Percentiles rank a stretch among this genome's conserved stretches.
Evolutionary conservation across 2,329 filamentous ascomycete genomes (phyloP).

Genomic region (Pseudogymnoascus sp.): DNA sequence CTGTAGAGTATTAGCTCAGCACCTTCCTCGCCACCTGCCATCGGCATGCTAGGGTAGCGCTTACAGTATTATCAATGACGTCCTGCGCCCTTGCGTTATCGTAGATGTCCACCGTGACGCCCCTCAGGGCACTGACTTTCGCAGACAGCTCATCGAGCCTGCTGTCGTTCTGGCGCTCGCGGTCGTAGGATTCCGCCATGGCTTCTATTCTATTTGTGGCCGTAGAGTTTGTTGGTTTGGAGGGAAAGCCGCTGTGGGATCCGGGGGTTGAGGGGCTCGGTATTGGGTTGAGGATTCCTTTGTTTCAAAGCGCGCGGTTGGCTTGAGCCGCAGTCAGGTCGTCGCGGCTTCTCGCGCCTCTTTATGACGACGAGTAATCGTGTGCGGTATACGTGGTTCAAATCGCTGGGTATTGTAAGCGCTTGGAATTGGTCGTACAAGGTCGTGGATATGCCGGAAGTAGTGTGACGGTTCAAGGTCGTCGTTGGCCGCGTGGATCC

Average conservation of each 20-base stretch:
- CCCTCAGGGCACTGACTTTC: conserved; percentile 87
- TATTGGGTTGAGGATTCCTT: background rate
- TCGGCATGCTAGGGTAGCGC: conserved; percentile 22
- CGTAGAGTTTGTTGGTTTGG: background rate
- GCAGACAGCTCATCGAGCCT: conserved; percentile 83
- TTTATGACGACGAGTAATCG: background rate
- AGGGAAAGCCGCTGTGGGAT: background rate
- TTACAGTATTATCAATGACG: conserved; percentile 79
- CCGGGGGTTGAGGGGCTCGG: background rate
- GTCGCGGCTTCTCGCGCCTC: conserved; percentile 7
- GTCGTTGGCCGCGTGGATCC: conserved; percentile 3
- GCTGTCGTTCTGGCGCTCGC: conserved; percentile 86
- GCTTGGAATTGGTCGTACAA: background rate
- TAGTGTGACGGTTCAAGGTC: conserved; percentile 3
- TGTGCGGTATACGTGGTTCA: background rate
- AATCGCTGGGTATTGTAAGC: background rate
- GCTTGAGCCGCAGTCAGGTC: conserved; percentile 3
- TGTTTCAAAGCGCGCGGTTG: conserved; percentile 8
- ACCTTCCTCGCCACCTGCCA: background rate
- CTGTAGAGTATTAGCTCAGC: conserved; percentile 37
- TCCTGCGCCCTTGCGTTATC: conserved; percentile 86
- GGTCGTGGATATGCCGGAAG: background rate
- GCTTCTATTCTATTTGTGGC: conserved; percentile 16
- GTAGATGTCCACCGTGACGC: conserved; percentile 96
- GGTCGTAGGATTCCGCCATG: conserved; percentile 74